Evolutionary conservation across 306 rosid species (phyloP), one percentile per base, ranked within the genome.

Genomic region (Pterocarpus macrocarpus): DNA sequence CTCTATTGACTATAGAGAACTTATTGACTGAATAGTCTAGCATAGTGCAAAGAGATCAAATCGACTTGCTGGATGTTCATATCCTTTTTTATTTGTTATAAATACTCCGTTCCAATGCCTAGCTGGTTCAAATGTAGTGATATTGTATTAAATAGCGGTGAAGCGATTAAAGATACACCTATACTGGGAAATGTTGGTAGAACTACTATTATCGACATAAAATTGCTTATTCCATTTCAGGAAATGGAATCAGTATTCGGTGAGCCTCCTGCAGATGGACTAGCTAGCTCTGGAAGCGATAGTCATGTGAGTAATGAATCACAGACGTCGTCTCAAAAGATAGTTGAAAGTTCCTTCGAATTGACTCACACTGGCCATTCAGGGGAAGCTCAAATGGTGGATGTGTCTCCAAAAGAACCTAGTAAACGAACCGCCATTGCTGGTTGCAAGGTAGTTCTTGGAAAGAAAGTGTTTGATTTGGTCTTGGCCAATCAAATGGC

Each of bases 351-450:
- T 45, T 56, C 81, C 69, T n/a, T 14, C 35, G 77, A 78, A 62
- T 81, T 95, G 84, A 91, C 97, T 74, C 98, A 95, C 75, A 88
- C 89, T 39, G 80, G 90, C 57, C 69, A 83, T 75, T 80, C 82
- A 14, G 99, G 99, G 83, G 88, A 88, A 86, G 97, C 97, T 32
- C 95, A 92, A 76, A 92, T 95, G 98, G 98, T 95, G 34, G 99
- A 95, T 56, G 92, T 95, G 85, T 93, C 97, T 64, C 82, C 86
- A 16, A 95, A 92, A 91, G 88, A 87, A 81, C 88, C 85, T 64
- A 91, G 73, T 10, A 85, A 90, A 80, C 89, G 99, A 86, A 87
- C 69, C 30, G 99, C 99, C 63, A 69, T 71, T 22, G 93, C 97
- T 52, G 75, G 87, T 76, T 89, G 99, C 86, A 93, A 90, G 85